Percentiles rank a stretch among this genome's conserved stretches.
phyloP scores from a whole-genome alignment of 352 stramenopile species.

The Phytophthora lateralis region DNA sequence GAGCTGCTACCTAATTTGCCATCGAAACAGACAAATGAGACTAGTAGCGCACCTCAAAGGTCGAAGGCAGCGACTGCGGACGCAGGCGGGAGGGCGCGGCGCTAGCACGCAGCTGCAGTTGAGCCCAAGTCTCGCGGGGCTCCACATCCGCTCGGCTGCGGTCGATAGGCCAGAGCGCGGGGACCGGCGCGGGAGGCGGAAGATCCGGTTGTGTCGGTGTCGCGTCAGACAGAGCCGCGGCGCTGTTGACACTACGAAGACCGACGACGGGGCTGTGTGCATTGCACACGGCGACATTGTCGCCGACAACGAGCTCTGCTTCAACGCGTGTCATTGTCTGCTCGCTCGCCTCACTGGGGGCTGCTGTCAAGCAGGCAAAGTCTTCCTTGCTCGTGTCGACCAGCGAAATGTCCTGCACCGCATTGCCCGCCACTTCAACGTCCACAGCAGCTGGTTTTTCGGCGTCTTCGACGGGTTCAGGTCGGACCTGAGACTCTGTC shows the following conservation, averaged over 20 bases:
- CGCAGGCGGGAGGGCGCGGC: slow-evolving; percentile 50
- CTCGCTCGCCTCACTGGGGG: slow-evolving; percentile 2
- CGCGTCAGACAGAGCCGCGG: slow-evolving; percentile 18
- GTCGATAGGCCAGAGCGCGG: slow-evolving; percentile 5
- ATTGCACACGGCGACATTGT: background rate
- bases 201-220: slow-evolving; percentile 29
- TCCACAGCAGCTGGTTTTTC: slow-evolving; percentile 23
- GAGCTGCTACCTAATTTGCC: slow-evolving; percentile 6
- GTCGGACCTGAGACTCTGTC: background rate
- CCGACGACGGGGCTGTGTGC: background rate
- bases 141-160: slow-evolving; percentile 23
- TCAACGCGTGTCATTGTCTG: slow-evolving; percentile 2
- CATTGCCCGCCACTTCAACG: slow-evolving; percentile 25
- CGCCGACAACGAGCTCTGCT: background rate
- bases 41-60: slow-evolving; percentile 27
- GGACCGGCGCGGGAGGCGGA: slow-evolving; percentile 27
- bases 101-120: slow-evolving; percentile 63
- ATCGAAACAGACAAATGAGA: background rate
- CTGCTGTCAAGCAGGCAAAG: background rate
- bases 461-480: slow-evolving; percentile 3
- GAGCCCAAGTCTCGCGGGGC: slow-evolving; percentile 61
- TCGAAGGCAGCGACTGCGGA: slow-evolving; percentile 58
- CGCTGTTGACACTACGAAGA: slow-evolving; percentile 9
- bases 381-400: slow-evolving; percentile 8
- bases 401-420: slow-evolving; percentile 23